Base-by-base conservation (phyloP, 2,329 filamentous ascomycete genomes). In the Fusarium sp. region DNA sequence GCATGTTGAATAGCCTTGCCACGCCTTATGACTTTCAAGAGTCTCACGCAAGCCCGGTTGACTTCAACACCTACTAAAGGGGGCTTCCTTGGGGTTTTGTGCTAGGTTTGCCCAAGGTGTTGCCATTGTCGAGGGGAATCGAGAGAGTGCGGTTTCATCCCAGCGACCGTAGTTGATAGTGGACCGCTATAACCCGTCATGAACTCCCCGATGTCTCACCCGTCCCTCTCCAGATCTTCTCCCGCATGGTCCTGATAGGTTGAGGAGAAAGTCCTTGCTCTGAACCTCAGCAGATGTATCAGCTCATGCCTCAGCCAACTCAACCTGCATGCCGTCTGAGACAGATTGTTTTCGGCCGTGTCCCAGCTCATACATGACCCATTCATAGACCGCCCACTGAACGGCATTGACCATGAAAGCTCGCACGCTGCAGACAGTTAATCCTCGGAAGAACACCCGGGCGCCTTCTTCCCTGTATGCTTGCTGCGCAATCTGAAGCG, bases 331-430 rank as follows among this genome's bases (percentile, higher is more conserved):
- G 17, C 68, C 64, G 17, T 27, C 33, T n/a, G 59, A 22, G 2
- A 53, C 31, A 27, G 35, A 53, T 57, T 70, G 70, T 57, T 74
- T 73, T n/a, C 71, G 74, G 22, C 71, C 73, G 33, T 77, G 75
- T 46, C 70, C 84, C 24, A 92, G 79, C 77, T 89, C 85, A 29
- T 81, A 79, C 93, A 98, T 96, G 78, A 94, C 89, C 91, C 93
- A 94, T 83, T 98, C 95, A 80, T 98, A 98, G 7, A 94, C 90
- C 27, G 93, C 92, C 95, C 95, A 98, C 84, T 95, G 87, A n/a
- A 94, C 93, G 3, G 96, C 95, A 84, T 98, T 98, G 42, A 98
- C 96, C 61, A 97, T 85, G 80, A 98, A 98, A 0, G 96, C 96
- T 75, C 96, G 87, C 10, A 93, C 83, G 81, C 94, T 97, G 81